phyloP scores from a whole-genome alignment of 371 early-diverging fungal genomes.

The Chytridiales sp. region DNA sequence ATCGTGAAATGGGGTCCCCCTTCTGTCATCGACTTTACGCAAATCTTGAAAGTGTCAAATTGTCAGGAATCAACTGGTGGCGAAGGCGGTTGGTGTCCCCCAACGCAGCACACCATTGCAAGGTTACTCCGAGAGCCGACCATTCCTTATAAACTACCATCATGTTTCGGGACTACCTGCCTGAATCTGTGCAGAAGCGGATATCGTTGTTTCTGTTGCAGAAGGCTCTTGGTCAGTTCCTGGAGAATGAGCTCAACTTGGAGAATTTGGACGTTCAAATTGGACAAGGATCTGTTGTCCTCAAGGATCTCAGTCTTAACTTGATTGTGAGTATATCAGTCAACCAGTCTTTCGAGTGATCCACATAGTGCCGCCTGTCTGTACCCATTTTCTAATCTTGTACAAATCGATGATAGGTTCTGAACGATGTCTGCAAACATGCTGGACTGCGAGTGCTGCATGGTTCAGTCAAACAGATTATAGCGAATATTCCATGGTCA shows the following conservation, averaged over 20 bases:
- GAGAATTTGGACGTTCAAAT: slow-evolving; percentile 86
- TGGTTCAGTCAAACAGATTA: slow-evolving; percentile 69
- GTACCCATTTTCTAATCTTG: too few species aligned
- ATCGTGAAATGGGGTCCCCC: too few species aligned
- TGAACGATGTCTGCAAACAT: slow-evolving; percentile 74
- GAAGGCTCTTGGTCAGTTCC: slow-evolving; percentile 80
- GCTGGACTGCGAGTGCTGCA: too few species aligned
- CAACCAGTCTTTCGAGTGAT: not conserved
- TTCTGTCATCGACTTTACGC: too few species aligned
- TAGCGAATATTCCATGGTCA: slow-evolving; percentile 78
- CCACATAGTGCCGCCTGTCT: too few species aligned
- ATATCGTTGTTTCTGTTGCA: slow-evolving; percentile 83
- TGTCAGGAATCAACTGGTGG: too few species aligned
- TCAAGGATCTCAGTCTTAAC: slow-evolving; percentile 77
- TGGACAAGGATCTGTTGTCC: slow-evolving; percentile 72
- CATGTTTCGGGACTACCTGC: slow-evolving; percentile 15
- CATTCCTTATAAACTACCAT: too few species aligned
- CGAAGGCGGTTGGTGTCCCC: too few species aligned
- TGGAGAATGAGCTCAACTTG: slow-evolving; percentile 74
- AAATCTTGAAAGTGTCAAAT: too few species aligned
- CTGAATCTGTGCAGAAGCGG: slow-evolving; percentile 70
- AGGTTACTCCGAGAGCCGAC: too few species aligned
- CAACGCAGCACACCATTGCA: too few species aligned
- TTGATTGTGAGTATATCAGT: slow-evolving; percentile 58
- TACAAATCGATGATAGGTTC: slow-evolving; percentile 58